Evolutionary conservation across 2,329 filamentous ascomycete genomes (phyloP), one percentile per base, ranked within the genome.

Genomic region (Paracoccidioides lutzii): DNA sequence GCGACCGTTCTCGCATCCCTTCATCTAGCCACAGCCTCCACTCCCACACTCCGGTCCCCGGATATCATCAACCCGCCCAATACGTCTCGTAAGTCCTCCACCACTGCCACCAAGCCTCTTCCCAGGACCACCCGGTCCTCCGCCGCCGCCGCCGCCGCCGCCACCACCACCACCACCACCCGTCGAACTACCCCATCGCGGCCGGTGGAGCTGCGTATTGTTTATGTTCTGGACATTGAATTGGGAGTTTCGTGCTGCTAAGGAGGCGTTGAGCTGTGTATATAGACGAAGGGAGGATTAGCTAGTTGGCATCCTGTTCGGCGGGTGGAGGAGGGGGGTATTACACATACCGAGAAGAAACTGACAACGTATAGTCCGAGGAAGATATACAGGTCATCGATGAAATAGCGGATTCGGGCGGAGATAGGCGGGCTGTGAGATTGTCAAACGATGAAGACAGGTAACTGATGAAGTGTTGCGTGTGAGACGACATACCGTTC

Each of bases 311-410:
- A 22, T 22, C 22, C 22, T 22, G 22, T 22, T 22, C 22, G 22
- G n/a, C 41, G 44, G 33, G 2, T 12, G 10, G 10, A 33, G 22
- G 9, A 46, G 9, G 45, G 12, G 53, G 5, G 33, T 14, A 37
- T 32, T 7, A 0, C 15, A 65, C 71, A 37, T 70, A 76, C 74
- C 53, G 75, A 71, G 58, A 78, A 75, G 8, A 78, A 65, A 44
- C 72, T 75, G 44, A 74, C 73, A 33, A 78, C 60, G 57, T 78
- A 78, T 30, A 78, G 65, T 5, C 75, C 76, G 4, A 78, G 45
- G 60, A 77, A 76, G 58, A 72, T 63, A 60, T 77, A 78, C 52
- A 73, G 56, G 54, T 63, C 66, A 51, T 75, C 66, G 57, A 73
- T 55, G 63, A 74, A 68, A 59, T 70, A 70, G 51, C 63, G 64